Conservation (phyloP, 805 yeast genomes). For the Cyberlindnera subsufficiens region DNA sequence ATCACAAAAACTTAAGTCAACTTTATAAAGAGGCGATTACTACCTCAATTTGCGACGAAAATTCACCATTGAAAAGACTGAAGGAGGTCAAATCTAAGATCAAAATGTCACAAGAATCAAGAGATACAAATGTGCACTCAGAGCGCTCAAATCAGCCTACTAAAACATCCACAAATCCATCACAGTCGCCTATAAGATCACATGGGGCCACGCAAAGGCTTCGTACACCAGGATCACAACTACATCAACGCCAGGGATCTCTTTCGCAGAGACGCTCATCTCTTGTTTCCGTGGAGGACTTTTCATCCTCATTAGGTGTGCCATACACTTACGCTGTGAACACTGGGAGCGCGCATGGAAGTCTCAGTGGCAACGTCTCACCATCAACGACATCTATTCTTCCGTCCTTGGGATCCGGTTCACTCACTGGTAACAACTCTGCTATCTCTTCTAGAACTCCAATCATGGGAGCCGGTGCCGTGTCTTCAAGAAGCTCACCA, state of each 20-base stretch:
- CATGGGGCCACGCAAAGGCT: conserved; percentile 7
- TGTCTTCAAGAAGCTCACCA: conserved; percentile 17
- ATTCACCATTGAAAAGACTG: too few relatives aligned
- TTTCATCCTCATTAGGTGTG: conserved; percentile 17
- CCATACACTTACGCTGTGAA: conserved; percentile 12
- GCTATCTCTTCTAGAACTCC: conserved; percentile 8
- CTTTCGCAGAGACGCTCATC: conserved; percentile 17
- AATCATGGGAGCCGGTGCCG: conserved; percentile 4
- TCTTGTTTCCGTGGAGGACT: conserved; percentile 12
- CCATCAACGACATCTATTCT: conserved; percentile 1
- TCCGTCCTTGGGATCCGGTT: background rate
- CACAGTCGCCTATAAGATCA: conserved; percentile 18
- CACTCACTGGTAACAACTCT: background rate
- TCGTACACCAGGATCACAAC: conserved; percentile 6
- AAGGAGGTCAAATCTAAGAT: too few relatives aligned
- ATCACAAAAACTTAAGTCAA: too few relatives aligned
- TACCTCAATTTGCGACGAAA: too few relatives aligned
- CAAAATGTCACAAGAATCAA: too few relatives aligned
- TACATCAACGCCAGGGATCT: conserved; percentile 5
- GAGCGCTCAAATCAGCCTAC: background rate
- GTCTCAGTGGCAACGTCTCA: conserved; percentile 3
- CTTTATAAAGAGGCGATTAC: too few relatives aligned
- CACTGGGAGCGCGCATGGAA: background rate
- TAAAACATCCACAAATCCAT: conserved; percentile 3
- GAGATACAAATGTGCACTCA: background rate